Conservation (phyloP, 2,329 filamentous ascomycete genomes). For the Dactylellina haptotyla region DNA sequence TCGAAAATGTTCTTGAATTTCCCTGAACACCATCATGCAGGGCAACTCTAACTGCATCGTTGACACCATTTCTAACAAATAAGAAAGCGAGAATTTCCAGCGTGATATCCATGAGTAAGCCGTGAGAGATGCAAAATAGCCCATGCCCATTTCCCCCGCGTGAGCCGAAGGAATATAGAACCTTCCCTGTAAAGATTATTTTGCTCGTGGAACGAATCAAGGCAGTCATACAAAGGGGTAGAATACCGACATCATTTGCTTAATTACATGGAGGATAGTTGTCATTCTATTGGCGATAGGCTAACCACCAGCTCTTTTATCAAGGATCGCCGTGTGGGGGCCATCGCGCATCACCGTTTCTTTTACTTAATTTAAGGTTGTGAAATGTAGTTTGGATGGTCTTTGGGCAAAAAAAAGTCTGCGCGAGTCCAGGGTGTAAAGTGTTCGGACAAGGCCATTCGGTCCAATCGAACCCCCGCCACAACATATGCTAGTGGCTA, state of each 20-base stretch:
- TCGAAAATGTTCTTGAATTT: too few relatives aligned
- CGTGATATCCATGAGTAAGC: constrained; percentile 26
- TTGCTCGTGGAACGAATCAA: constrained; percentile 7
- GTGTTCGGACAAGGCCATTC: too few relatives aligned
- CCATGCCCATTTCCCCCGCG: constrained; percentile 23
- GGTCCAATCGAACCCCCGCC: constrained; percentile 14
- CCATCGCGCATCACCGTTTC: constrained; percentile 15
- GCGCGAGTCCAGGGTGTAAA: not conserved
- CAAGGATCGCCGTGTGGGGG: constrained; percentile 29
- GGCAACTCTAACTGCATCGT: constrained; percentile 31
- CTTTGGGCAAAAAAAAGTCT: constrained; percentile 16
- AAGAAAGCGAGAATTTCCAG: constrained; percentile 13
- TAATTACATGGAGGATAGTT: too few relatives aligned
- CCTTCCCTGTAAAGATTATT: constrained; percentile 5
- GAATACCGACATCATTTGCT: too few relatives aligned
- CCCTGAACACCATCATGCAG: constrained; percentile 32
- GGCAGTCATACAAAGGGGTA: not conserved
- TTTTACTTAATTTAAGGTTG: constrained; percentile 45
- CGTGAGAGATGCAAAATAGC: too few relatives aligned
- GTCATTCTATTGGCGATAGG: not conserved
- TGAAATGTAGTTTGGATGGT: not conserved
- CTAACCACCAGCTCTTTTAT: not conserved
- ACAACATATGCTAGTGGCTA: not conserved
- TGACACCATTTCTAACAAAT: constrained; percentile 51
- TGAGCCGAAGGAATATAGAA: constrained; percentile 19